Percentiles rank a stretch among this genome's conserved stretches.
phyloP scores from a whole-genome alignment of 202 grass and related monocot species.

The Dendrocalamus latiflorus region DNA sequence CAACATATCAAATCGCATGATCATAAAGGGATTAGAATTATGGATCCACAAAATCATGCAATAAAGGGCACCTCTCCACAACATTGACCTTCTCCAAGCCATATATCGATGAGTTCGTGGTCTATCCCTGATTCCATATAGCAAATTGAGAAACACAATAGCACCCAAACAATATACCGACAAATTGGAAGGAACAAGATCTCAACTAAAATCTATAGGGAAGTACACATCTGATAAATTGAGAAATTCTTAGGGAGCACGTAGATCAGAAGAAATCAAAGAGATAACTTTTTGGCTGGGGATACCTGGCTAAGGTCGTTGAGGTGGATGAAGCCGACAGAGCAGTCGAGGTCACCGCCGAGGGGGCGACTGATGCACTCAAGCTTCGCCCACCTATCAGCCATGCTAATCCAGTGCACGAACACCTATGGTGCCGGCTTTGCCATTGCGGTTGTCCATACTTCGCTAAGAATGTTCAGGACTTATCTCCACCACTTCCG shows the following conservation, averaged over 20 bases:
- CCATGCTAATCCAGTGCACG: conserved; percentile 59
- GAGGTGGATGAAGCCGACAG: conserved; percentile 68
- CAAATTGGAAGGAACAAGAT: neutral
- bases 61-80: neutral
- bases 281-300: neutral
- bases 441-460: too few species aligned
- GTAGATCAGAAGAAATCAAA: neutral
- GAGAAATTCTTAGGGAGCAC: neutral
- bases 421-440: conserved; percentile 29
- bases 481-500: too few species aligned
- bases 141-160: neutral
- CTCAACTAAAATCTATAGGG: neutral
- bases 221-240: neutral
- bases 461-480: too few species aligned
- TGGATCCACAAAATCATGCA: neutral
- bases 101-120: neutral
- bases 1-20: neutral
- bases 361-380: conserved; percentile 37
- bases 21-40: neutral
- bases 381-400: conserved; percentile 57
- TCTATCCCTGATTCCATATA: neutral
- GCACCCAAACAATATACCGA: neutral
- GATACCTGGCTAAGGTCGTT: conserved; percentile 66
- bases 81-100: neutral
- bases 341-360: conserved; percentile 61